A percentile compares a stretch with the other conserved stretches of the same genome.
These are phyloP conservation scores for Candida michaelii DNA, from an alignment of 805 yeast genomes.

Conservation along the genomic window DNA sequence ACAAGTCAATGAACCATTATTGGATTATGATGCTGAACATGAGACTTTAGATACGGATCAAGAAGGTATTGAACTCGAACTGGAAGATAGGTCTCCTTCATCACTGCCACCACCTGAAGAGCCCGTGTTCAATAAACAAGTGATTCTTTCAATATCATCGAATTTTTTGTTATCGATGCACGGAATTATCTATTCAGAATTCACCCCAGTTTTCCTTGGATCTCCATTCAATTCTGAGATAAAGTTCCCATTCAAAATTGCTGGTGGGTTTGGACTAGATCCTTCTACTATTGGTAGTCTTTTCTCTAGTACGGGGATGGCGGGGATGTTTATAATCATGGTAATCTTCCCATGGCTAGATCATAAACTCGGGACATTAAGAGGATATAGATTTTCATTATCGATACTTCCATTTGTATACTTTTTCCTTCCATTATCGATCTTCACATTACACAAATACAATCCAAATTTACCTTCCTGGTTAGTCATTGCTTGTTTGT, in stretches of 20 bases:
- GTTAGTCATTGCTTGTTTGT: slow-evolving; percentile 28
- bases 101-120: neutral
- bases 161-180: slow-evolving; percentile 35
- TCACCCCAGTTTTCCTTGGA: slow-evolving; percentile 32
- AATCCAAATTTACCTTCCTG: slow-evolving; percentile 27
- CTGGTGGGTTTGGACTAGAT: slow-evolving; percentile 36
- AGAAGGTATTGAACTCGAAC: neutral
- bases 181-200: slow-evolving; percentile 31
- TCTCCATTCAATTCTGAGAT: slow-evolving; percentile 23
- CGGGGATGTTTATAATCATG: slow-evolving; percentile 42
- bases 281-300: slow-evolving; percentile 30
- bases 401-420: slow-evolving; percentile 33
- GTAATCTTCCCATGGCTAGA: slow-evolving; percentile 39
- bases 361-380: slow-evolving; percentile 19
- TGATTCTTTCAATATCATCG: slow-evolving; percentile 29
- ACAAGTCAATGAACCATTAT: slow-evolving; percentile 5
- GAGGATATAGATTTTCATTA: slow-evolving; percentile 28
- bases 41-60: neutral
- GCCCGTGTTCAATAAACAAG: slow-evolving; percentile 19
- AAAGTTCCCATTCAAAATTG: slow-evolving; percentile 31
- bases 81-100: no score
- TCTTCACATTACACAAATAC: slow-evolving; percentile 31
- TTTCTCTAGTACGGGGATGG: slow-evolving; percentile 35
- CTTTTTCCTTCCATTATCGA: slow-evolving; percentile 28
- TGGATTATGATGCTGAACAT: neutral